Conservation (phyloP, 1,139 yeast species). For the Arxiozyma heterogenica region DNA sequence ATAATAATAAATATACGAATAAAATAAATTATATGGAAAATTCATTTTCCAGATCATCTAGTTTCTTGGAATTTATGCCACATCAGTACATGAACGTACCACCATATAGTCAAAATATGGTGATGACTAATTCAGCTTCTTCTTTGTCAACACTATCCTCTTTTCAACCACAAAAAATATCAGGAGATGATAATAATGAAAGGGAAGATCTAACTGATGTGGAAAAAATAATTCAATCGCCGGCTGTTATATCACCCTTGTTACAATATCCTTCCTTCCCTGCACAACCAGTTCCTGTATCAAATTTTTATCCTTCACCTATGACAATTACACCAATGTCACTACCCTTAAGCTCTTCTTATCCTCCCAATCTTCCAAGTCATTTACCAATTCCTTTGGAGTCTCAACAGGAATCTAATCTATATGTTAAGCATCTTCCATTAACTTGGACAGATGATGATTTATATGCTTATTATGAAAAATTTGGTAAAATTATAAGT, state of each 20-base stretch:
- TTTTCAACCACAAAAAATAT: background rate
- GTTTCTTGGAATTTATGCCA: constrained; percentile 3
- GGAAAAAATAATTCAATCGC: background rate
- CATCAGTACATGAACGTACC: constrained; percentile 1
- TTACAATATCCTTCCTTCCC: background rate
- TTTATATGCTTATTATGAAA: constrained; percentile 23
- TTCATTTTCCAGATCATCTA: constrained; percentile 2
- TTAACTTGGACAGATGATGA: constrained; percentile 27
- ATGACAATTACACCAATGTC: background rate
- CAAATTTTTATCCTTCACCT: constrained; percentile 1
- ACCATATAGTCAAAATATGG: constrained; percentile 1
- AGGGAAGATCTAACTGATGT: background rate
- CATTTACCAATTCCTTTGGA: constrained; percentile 26
- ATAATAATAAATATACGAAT: constrained; percentile 2
- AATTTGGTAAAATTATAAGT: constrained; percentile 38
- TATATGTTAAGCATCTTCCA: constrained; percentile 30
- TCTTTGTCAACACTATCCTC: background rate
- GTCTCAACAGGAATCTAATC: constrained; percentile 30
- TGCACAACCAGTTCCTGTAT: background rate
- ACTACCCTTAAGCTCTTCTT: background rate
- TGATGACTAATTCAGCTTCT: background rate
- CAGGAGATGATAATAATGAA: background rate
- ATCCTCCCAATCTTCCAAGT: background rate
- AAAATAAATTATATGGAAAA: background rate
- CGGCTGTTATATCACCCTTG: constrained; percentile 5